phyloP scores from a whole-genome alignment of 2,329 filamentous ascomycete genomes.

The Didymosphaeria variabile region DNA sequence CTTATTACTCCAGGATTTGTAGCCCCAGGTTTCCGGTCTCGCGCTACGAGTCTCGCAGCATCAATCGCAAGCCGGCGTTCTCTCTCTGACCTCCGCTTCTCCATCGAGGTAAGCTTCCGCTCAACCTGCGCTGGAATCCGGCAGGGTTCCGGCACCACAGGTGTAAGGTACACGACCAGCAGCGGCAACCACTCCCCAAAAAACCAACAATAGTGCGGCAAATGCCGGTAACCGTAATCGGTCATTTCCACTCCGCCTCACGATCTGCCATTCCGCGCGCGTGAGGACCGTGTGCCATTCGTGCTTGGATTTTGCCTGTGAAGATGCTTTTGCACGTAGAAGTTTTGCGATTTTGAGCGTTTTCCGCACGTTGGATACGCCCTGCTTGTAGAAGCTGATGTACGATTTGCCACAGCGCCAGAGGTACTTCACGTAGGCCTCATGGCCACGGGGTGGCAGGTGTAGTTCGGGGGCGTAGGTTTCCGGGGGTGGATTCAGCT shows the following conservation, averaged over 20 bases:
- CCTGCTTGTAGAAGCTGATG: conserved; percentile 85
- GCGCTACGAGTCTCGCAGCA: conserved; percentile 26
- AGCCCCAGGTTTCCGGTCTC: conserved; percentile 20
- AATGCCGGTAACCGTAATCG: conserved; percentile 82
- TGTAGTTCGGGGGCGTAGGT: conserved; percentile 77
- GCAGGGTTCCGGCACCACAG: conserved; percentile 81
- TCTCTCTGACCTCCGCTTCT: conserved; percentile 48
- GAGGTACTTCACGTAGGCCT: conserved; percentile 62
- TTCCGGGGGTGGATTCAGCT: conserved; percentile 74
- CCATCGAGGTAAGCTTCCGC: conserved; percentile 63
- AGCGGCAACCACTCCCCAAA: conserved; percentile 89
- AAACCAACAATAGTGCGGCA: conserved; percentile 75
- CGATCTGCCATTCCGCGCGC: conserved; percentile 75
- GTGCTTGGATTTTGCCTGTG: conserved; percentile 12
- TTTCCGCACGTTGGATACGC: conserved; percentile 75
- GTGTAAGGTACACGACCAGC: conserved; percentile 74
- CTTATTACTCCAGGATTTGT: background rate
- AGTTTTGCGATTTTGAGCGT: conserved; percentile 64
- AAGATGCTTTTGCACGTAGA: conserved; percentile 53
- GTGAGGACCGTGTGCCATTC: conserved; percentile 52
- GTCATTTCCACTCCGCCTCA: conserved; percentile 75
- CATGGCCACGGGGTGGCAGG: conserved; percentile 64
- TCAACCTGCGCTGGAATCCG: conserved; percentile 79
- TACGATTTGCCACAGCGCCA: conserved; percentile 77
- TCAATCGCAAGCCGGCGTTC: conserved; percentile 27